Evolutionary conservation across 371 early-diverging fungal genomes (phyloP).

Genomic region (Mortierella sp.): DNA sequence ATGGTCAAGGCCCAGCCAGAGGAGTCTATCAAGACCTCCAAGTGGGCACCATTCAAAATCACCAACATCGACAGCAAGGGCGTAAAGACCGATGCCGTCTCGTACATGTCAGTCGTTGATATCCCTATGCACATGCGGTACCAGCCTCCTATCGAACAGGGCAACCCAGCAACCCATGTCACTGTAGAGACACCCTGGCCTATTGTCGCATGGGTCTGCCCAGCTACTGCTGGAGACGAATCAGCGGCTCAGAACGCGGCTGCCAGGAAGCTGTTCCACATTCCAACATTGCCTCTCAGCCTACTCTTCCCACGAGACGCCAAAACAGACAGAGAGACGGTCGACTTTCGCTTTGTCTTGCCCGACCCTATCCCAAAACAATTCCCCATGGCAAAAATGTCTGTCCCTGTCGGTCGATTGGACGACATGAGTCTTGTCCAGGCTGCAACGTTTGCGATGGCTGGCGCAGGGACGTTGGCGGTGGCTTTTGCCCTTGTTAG

Average conservation of each 20-base stretch:
- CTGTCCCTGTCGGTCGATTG: constrained; percentile 53
- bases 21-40: constrained; percentile 36
- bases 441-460: constrained; percentile 45
- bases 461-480: constrained; percentile 35
- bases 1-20: constrained; percentile 53
- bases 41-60: constrained; percentile 33
- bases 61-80: background rate
- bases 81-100: background rate
- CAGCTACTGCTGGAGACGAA: background rate
- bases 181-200: constrained; percentile 47
- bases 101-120: constrained; percentile 32
- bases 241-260: constrained; percentile 5
- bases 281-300: constrained; percentile 37
- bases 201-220: constrained; percentile 51
- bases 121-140: constrained; percentile 58
- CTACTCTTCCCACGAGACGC: constrained; percentile 27
- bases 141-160: constrained; percentile 44
- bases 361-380: constrained; percentile 47
- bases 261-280: constrained; percentile 50
- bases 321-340: constrained; percentile 12
- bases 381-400: constrained; percentile 36
- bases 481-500: constrained; percentile 36
- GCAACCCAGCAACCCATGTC: constrained; percentile 36
- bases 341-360: constrained; percentile 41
- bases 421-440: constrained; percentile 40